Percentiles rank a stretch among this genome's conserved stretches.
phyloP scores from a whole-genome alignment of 78 protist species.

The slime mould (Dictyostelium discoideum) region DNA sequence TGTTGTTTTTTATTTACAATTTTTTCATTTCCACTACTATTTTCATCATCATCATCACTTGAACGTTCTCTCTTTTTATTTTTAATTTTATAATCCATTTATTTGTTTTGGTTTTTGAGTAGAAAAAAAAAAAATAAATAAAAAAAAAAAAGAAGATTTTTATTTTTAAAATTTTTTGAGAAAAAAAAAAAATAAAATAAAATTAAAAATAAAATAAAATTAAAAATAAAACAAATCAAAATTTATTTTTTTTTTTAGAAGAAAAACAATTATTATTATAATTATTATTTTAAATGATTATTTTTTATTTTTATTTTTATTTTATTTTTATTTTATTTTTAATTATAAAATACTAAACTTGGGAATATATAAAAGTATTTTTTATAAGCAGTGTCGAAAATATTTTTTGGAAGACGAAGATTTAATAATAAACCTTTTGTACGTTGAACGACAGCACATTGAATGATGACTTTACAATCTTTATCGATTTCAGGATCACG shows the following conservation, averaged over 20 bases:
- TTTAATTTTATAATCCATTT: not conserved
- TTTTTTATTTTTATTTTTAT: not conserved
- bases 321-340: not conserved
- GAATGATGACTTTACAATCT: conserved; percentile 11
- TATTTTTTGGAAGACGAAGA: not conserved
- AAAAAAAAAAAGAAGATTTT: not conserved
- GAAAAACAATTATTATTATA: no score
- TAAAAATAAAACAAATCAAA: not conserved
- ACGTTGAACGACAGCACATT: conserved; percentile 59
- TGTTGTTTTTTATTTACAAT: not conserved
- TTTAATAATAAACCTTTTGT: conserved; percentile 43
- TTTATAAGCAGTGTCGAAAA: not conserved
- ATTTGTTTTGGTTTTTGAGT: not conserved
- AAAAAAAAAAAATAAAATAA: not conserved
- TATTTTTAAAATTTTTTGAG: no score
- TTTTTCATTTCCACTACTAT: conserved; percentile 5
- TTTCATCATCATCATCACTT: not conserved
- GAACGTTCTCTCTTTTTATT: not conserved
- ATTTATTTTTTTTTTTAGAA: not conserved
- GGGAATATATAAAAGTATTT: conserved; percentile 24
- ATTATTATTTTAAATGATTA: no score
- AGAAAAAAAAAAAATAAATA: no score
- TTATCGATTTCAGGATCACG: conserved; percentile 12
- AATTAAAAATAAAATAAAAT: not conserved
- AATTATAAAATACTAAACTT: not conserved